Conservation (phyloP, 192 early-diverging fungal genomes). For the Gamsiella multidivaricata region DNA sequence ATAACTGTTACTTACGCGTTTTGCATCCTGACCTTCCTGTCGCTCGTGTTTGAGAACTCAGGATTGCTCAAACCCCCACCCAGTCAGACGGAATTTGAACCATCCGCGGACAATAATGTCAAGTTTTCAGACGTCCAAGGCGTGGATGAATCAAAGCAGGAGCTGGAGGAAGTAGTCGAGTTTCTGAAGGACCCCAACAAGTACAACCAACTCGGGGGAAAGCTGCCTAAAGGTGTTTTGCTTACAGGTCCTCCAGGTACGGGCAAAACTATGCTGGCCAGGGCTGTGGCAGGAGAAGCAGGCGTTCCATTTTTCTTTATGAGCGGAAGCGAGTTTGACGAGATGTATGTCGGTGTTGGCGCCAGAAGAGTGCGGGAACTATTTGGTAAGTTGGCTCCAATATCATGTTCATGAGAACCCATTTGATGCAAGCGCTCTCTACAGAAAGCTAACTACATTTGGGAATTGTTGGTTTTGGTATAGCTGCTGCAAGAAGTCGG, state of each 20-base stretch:
- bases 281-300: constrained; percentile 98
- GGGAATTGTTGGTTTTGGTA: too few species aligned
- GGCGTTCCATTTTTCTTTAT: constrained; percentile 99
- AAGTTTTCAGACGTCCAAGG: constrained; percentile 96
- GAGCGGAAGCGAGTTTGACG: constrained; percentile 98
- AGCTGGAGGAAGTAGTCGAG: constrained; percentile 95
- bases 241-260: constrained; percentile 95
- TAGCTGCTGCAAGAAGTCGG: constrained; percentile 79
- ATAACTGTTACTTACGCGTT: constrained; percentile 75
- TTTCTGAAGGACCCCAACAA: constrained; percentile 93
- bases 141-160: constrained; percentile 98
- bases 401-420: too few species aligned
- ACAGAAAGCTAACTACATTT: background rate
- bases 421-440: too few species aligned
- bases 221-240: constrained; percentile 93
- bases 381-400: constrained; percentile 65
- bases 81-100: constrained; percentile 68
- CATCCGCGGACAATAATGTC: constrained; percentile 69
- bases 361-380: constrained; percentile 87
- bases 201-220: constrained; percentile 94
- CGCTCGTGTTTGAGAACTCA: constrained; percentile 76
- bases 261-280: constrained; percentile 96
- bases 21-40: constrained; percentile 76
- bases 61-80: constrained; percentile 72
- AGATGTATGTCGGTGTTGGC: constrained; percentile 98